phyloP scores from a whole-genome alignment of 768 basidiomycete species.

The Tephrocybe rancida region DNA sequence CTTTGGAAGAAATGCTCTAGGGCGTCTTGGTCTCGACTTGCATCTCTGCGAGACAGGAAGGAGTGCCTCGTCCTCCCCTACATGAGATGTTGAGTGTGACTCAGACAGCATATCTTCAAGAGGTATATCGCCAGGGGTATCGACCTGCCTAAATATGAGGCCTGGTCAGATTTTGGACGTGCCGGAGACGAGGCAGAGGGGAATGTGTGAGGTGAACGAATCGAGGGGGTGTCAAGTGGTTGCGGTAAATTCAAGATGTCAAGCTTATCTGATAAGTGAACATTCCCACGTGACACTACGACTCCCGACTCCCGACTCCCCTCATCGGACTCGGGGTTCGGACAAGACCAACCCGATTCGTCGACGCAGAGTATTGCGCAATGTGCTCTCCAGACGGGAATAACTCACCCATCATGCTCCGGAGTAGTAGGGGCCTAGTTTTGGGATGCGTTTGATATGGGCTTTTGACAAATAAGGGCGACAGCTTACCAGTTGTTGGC shows the following conservation, averaged over 20 bases:
- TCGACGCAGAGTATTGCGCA: not conserved
- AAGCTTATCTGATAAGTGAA: slow-evolving; percentile 21
- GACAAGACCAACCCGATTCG: not conserved
- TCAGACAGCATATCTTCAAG: slow-evolving; percentile 9
- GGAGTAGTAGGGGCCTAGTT: not conserved
- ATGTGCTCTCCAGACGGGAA: not conserved
- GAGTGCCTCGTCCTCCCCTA: slow-evolving; percentile 20
- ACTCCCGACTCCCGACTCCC: too few relatives aligned
- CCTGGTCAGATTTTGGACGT: not conserved
- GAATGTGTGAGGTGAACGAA: not conserved
- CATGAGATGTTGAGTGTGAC: not conserved
- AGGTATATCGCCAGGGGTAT: slow-evolving; percentile 8
- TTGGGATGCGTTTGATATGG: not conserved
- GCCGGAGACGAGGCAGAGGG: not conserved
- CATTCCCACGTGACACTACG: not conserved
- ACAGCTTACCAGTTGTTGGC: not conserved
- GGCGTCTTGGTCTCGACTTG: slow-evolving; percentile 8
- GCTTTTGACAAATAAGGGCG: not conserved
- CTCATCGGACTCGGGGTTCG: too few relatives aligned
- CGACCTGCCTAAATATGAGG: not conserved
- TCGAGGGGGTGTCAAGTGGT: not conserved
- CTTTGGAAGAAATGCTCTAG: slow-evolving; percentile 15
- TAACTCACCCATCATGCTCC: slow-evolving; percentile 2
- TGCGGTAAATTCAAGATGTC: slow-evolving; percentile 3
- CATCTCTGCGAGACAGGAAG: slow-evolving; percentile 15